Evolutionary conservation across 768 basidiomycete species (phyloP).

Genomic region (Suillus subaureus): DNA sequence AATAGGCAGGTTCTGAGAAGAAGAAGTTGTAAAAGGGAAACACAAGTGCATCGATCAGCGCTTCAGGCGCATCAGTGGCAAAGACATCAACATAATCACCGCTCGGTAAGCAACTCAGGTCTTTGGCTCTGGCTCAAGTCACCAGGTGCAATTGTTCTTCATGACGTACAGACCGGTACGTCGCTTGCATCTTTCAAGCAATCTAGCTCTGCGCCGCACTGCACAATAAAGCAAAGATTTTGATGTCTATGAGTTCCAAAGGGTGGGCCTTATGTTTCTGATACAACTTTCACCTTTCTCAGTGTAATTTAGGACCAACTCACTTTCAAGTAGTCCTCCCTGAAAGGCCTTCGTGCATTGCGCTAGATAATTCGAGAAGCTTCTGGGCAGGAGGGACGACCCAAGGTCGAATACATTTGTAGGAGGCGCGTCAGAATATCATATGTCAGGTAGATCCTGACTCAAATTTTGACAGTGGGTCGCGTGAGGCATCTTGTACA

Average conservation of each 20-base stretch:
- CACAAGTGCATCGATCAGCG: too few relatives aligned
- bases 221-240: too few relatives aligned
- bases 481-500: conserved; percentile 90
- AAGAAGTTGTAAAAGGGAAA: too few relatives aligned
- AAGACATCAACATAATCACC: too few relatives aligned
- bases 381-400: conserved; percentile 88
- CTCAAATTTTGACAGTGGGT: conserved; percentile 51
- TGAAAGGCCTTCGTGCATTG: conserved; percentile 83
- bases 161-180: too few relatives aligned
- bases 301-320: conserved; percentile 77
- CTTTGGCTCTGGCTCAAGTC: too few relatives aligned
- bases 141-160: too few relatives aligned
- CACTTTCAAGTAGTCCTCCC: conserved; percentile 84
- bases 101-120: too few relatives aligned
- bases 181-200: too few relatives aligned
- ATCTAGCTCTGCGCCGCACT: too few relatives aligned
- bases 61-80: too few relatives aligned
- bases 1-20: too few relatives aligned
- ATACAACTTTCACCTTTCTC: background rate
- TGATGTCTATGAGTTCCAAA: conserved; percentile 95
- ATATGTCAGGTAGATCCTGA: background rate
- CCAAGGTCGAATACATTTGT: conserved; percentile 89
- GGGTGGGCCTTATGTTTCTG: conserved; percentile 48
- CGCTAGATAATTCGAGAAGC: conserved; percentile 68
- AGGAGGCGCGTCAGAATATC: conserved; percentile 75